phyloP scores from a whole-genome alignment of 2,329 filamentous ascomycete genomes.

The Ascochyta fabae region DNA sequence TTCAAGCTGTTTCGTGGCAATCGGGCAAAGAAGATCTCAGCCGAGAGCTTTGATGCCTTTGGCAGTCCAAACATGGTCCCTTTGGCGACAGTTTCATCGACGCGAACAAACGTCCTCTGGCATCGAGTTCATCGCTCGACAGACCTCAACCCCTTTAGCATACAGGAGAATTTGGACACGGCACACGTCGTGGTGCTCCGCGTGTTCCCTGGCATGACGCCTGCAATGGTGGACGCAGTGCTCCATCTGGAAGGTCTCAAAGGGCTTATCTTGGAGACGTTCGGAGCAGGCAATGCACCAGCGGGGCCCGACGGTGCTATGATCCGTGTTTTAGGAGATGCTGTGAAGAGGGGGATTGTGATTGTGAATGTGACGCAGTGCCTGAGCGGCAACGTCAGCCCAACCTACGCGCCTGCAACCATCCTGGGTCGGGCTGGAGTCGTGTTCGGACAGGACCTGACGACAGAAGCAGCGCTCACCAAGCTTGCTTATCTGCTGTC shows the following conservation, averaged over 20 bases:
- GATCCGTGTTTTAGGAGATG: conserved; percentile 76
- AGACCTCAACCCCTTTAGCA: conserved; percentile 73
- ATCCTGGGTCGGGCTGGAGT: conserved; percentile 83
- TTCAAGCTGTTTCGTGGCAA: conserved; percentile 90
- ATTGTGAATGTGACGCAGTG: conserved; percentile 94
- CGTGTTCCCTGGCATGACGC: conserved; percentile 90
- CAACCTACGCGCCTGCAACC: conserved; percentile 57
- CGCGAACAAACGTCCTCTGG: conserved; percentile 84
- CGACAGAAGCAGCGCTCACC: conserved; percentile 86
- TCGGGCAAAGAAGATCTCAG: conserved; percentile 84
- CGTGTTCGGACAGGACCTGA: conserved; percentile 87
- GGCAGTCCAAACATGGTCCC: conserved; percentile 85
- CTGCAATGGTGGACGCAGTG: conserved; percentile 90
- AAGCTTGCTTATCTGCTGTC: conserved; percentile 88
- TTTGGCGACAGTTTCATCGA: conserved; percentile 79
- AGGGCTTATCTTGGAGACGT: conserved; percentile 87
- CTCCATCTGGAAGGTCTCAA: conserved; percentile 76
- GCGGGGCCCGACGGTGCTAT: conserved; percentile 80
- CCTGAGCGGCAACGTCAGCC: conserved; percentile 56
- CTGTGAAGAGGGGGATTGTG: conserved; percentile 79
- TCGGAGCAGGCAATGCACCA: conserved; percentile 91
- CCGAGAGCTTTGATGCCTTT: conserved; percentile 86
- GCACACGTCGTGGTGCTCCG: conserved; percentile 89
- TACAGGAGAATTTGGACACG: conserved; percentile 75
- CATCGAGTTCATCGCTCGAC: conserved; percentile 76